Percentiles rank a stretch among this genome's conserved stretches.
phyloP scores from a whole-genome alignment of 352 stramenopile genomes.

The Pythium brassicae region DNA sequence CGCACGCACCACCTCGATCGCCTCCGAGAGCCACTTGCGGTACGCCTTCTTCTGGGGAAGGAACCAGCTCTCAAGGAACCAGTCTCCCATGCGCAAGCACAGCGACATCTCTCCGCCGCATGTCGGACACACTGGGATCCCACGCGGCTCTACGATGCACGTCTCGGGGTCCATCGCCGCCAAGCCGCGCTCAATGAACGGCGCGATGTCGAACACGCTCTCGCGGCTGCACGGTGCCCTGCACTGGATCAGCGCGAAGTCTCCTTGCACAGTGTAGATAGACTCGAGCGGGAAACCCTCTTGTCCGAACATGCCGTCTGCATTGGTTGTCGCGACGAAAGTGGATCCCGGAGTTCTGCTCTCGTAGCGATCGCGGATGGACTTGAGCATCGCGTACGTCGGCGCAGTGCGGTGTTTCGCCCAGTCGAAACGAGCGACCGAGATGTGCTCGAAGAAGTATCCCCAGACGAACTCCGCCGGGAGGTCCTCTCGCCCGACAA shows the following conservation, averaged over 20 bases:
- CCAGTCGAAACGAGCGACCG: slow-evolving; percentile 51
- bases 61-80: slow-evolving; percentile 46
- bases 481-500: slow-evolving; percentile 51
- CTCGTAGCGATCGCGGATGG: slow-evolving; percentile 38
- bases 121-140: slow-evolving; percentile 46
- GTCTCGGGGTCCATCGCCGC: slow-evolving; percentile 47
- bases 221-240: slow-evolving; percentile 28
- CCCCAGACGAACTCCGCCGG: slow-evolving; percentile 44
- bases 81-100: slow-evolving; percentile 38
- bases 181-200: slow-evolving; percentile 52
- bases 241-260: slow-evolving; percentile 65
- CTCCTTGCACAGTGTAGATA: slow-evolving; percentile 57
- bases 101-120: slow-evolving; percentile 52
- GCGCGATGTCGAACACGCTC: slow-evolving; percentile 43
- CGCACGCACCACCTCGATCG: slow-evolving; percentile 24
- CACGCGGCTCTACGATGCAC: slow-evolving; percentile 41
- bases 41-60: slow-evolving; percentile 29
- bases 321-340: slow-evolving; percentile 71
- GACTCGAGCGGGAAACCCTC: slow-evolving; percentile 49
- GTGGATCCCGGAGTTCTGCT: slow-evolving; percentile 21
- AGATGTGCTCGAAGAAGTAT: slow-evolving; percentile 63
- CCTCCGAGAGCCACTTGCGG: slow-evolving; percentile 30
- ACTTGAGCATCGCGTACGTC: slow-evolving; percentile 51
- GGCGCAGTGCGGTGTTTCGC: slow-evolving; percentile 34
- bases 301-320: slow-evolving; percentile 71